Evolutionary conservation across 305 asterid species (phyloP), one percentile per base, ranked within the genome.

Genomic region (Plantago rigida): DNA sequence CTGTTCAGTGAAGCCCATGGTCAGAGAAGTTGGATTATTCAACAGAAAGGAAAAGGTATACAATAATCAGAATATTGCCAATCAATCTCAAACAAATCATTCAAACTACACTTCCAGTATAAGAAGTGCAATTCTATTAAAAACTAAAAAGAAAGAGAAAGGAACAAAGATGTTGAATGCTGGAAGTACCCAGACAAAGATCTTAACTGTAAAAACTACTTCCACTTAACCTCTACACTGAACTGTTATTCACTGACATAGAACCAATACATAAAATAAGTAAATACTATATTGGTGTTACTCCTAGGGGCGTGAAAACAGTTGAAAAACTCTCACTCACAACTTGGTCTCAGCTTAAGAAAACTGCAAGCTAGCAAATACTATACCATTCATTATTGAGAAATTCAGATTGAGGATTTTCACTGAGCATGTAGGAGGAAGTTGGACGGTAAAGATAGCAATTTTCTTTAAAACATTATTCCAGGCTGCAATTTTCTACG

Each of bases 1-100:
- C 97, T 93, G 86, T 76, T 75, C 56, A 73, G 29, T 45, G 62
- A 45, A 42, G 47, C 62, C 55, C 56, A 9, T 57, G 44, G 60
- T 82, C 55, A 84, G 72, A 62, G 44, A 53, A 39, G 51, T 0
- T 36, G n/a, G 15, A 69, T 55, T 47, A n/a, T 54, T 49, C 47
- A 29, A 60, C 34, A 47, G 62, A 51, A 19, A 69, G 26, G 41
- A 11, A 13, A 15, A 60, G 48, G 59, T 51, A 51, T 51, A 28
- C 28, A 19, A 19, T 9, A 51, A 13, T 19, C 28, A 28, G 17
- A 34, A 51, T 7, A 51, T 50, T 50, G 53, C 8, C 13, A 19
- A 29, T 24, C 24, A 28, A 22, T 26, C 15, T 10, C 39, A 52
- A 52, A 17, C 19, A 17, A 17, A 17, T 17, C 19, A 17, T 17